Conservation (phyloP, 176 grass and related monocot species). For the Zizania latifolia region DNA sequence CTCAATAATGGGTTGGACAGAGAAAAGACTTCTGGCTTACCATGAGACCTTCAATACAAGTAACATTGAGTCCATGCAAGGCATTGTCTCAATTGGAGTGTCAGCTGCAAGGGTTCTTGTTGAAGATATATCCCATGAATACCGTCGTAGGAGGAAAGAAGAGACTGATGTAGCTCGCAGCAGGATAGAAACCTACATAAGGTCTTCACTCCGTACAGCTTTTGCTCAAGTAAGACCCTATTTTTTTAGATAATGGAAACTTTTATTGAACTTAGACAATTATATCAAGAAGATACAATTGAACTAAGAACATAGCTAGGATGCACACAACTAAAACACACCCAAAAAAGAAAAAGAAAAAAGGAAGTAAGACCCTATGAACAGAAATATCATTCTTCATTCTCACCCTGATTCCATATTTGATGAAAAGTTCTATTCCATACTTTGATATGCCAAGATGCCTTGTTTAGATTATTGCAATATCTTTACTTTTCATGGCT, state of each 20-base stretch:
- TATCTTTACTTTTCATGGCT: neutral
- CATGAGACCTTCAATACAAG: slow-evolving; percentile 85
- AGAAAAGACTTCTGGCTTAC: slow-evolving; percentile 96
- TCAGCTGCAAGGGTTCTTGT: slow-evolving; percentile 85
- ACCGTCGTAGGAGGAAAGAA: slow-evolving; percentile 90
- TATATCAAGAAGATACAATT: too few relatives aligned
- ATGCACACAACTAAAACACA: too few relatives aligned
- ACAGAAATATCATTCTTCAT: too few relatives aligned
- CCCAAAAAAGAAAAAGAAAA: too few relatives aligned
- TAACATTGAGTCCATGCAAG: slow-evolving; percentile 96
- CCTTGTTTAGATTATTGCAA: slow-evolving; percentile 17
- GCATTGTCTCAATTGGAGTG: slow-evolving; percentile 84
- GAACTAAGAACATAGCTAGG: too few relatives aligned
- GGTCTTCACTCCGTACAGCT: slow-evolving; percentile 86
- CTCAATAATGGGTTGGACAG: slow-evolving; percentile 94
- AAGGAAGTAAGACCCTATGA: slow-evolving; percentile 53
- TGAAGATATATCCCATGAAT: slow-evolving; percentile 98
- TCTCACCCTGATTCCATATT: slow-evolving; percentile 14
- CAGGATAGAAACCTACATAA: slow-evolving; percentile 86
- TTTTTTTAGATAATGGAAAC: too few relatives aligned
- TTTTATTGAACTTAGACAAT: too few relatives aligned
- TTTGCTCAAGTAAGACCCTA: slow-evolving; percentile 83
- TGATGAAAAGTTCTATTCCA: neutral
- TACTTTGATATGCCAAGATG: neutral
- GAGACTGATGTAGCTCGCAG: slow-evolving; percentile 77